These are phyloP conservation scores for Kwoniella sp. DNA, from an alignment of 768 basidiomycete genomes.

Conservation along the genomic window DNA sequence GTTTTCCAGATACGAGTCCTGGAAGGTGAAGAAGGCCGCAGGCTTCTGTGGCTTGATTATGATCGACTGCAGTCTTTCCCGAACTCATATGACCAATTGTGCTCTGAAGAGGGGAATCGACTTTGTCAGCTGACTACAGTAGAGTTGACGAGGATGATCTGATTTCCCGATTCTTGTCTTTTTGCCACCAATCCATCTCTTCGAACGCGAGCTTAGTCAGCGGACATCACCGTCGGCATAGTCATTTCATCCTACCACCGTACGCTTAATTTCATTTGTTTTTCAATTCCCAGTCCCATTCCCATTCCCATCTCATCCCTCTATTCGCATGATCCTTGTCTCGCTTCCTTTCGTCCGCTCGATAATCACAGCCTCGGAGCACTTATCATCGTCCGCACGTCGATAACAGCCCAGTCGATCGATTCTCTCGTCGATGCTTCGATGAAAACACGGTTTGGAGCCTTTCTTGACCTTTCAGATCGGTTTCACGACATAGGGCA, in stretches of 20 bases:
- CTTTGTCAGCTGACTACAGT: background rate
- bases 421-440: background rate
- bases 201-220: constrained; percentile 28
- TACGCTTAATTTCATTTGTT: background rate
- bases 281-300: background rate
- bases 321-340: background rate
- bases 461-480: background rate
- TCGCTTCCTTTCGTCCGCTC: constrained; percentile 6
- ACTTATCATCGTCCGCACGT: background rate
- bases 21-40: too few species aligned
- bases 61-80: too few species aligned
- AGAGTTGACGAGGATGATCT: background rate
- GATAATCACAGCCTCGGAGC: background rate
- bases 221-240: constrained; percentile 17
- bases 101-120: too few species aligned
- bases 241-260: background rate
- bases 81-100: too few species aligned
- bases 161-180: background rate
- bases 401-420: background rate
- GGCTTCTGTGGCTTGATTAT: too few species aligned
- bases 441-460: background rate
- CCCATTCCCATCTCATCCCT: background rate
- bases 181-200: constrained; percentile 2
- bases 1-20: too few species aligned
- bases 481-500: constrained; percentile 1